phyloP scores from a whole-genome alignment of 306 rosid genomes.

The Inga oerstediana region DNA sequence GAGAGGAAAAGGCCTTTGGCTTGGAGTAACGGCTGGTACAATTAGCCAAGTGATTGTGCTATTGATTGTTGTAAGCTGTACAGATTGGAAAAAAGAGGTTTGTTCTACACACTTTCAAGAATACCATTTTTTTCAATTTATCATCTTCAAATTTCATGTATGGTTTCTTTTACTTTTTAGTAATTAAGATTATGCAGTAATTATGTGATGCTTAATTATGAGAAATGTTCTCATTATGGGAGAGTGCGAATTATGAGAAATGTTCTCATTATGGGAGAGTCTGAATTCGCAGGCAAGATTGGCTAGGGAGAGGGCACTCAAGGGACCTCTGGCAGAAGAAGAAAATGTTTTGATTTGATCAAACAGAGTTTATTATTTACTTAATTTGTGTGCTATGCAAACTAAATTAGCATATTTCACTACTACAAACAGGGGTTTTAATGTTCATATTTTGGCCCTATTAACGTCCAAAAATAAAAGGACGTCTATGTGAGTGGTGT shows the following conservation, averaged over 20 bases:
- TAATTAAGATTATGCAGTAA: not conserved
- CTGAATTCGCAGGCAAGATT: not conserved
- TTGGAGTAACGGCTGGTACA: conserved; percentile 64
- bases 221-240: no score
- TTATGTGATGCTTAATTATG: not conserved
- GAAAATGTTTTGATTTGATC: not conserved
- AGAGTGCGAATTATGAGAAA: no score
- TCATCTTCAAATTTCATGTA: not conserved
- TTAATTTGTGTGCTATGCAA: not conserved
- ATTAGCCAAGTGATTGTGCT: conserved; percentile 49
- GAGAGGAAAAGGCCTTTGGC: conserved; percentile 76
- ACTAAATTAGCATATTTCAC: no score
- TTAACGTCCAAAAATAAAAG: no score
- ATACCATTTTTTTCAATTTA: not conserved
- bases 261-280: not conserved
- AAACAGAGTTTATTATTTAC: not conserved
- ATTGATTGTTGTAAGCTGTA: conserved; percentile 43
- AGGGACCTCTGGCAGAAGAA: not conserved
- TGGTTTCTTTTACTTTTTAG: not conserved
- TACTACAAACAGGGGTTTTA: no score
- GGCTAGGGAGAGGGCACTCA: not conserved
- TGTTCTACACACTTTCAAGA: conserved; percentile 24
- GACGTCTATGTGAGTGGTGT: no score
- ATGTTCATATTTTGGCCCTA: no score
- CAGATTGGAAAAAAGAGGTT: conserved; percentile 76